Evolutionary conservation across 1,139 yeast genomes (phyloP).

Genomic region (Nadsonia commutata): DNA sequence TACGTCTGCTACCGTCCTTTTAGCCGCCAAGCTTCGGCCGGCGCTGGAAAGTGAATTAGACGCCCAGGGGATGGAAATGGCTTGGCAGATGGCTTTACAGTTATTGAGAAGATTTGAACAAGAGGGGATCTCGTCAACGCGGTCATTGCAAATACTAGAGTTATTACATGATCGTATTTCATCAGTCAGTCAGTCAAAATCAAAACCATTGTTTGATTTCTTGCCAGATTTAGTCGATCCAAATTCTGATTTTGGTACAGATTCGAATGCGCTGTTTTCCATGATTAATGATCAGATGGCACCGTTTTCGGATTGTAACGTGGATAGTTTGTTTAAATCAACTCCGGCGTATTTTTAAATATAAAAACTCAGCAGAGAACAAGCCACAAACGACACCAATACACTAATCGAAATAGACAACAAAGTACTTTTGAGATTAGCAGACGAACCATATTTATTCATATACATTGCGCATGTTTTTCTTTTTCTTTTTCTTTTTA

Average conservation of each 20-base stretch:
- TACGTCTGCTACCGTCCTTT: slow-evolving; percentile 11
- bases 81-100: slow-evolving; percentile 10
- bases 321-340: background rate
- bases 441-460: too few species aligned
- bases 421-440: too few species aligned
- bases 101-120: slow-evolving; percentile 8
- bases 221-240: slow-evolving; percentile 8
- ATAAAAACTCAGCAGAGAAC: too few species aligned
- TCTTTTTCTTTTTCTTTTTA: too few species aligned
- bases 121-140: slow-evolving; percentile 8
- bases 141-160: slow-evolving; percentile 9
- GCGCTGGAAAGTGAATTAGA: slow-evolving; percentile 8
- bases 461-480: too few species aligned
- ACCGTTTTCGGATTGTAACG: slow-evolving; percentile 4
- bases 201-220: slow-evolving; percentile 8
- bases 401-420: too few species aligned
- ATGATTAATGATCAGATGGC: slow-evolving; percentile 8
- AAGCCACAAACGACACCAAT: too few species aligned
- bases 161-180: slow-evolving; percentile 10
- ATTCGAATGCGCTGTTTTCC: slow-evolving; percentile 5
- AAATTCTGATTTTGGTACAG: slow-evolving; percentile 5
- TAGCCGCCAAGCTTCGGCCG: slow-evolving; percentile 13
- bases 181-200: slow-evolving; percentile 2
- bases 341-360: background rate
- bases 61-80: slow-evolving; percentile 7